Conservation (phyloP, 2,329 filamentous ascomycete species). For the Microcyclospora tardicrescens region DNA sequence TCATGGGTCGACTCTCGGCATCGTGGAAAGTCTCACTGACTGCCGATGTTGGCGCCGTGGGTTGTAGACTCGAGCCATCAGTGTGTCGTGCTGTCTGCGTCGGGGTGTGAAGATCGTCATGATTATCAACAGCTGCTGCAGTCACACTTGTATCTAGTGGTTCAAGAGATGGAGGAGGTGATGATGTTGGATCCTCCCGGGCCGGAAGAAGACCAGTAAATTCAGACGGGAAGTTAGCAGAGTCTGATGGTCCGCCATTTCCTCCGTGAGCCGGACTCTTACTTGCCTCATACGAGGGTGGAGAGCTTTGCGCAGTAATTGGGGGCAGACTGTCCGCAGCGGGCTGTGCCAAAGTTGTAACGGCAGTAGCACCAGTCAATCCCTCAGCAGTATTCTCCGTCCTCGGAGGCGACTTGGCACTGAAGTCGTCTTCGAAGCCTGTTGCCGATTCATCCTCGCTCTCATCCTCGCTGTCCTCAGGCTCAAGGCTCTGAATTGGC, state of each 20-base stretch:
- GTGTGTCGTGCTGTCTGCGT: no score
- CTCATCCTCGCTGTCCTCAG: slow-evolving; percentile 75
- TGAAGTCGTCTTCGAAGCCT: slow-evolving; percentile 90
- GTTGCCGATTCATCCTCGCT: slow-evolving; percentile 47
- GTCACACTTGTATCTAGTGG: background rate
- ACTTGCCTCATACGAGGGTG: slow-evolving; percentile 42
- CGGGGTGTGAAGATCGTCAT: no score
- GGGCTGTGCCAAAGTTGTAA: background rate
- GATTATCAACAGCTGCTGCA: no score
- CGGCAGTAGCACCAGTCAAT: slow-evolving; percentile 1
- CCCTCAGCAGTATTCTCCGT: background rate
- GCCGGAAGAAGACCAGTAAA: slow-evolving; percentile 44
- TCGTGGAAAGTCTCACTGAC: slow-evolving; percentile 20
- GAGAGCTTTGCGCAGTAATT: slow-evolving; percentile 44
- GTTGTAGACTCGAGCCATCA: background rate
- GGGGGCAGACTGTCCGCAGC: slow-evolving; percentile 33
- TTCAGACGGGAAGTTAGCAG: slow-evolving; percentile 37
- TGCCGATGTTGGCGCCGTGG: slow-evolving; percentile 18
- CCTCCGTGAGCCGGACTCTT: slow-evolving; percentile 22
- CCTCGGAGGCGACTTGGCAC: slow-evolving; percentile 42
- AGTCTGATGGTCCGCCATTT: slow-evolving; percentile 14
- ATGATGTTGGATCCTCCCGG: slow-evolving; percentile 38
- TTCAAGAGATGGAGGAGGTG: slow-evolving; percentile 2
- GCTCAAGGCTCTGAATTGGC: slow-evolving; percentile 75
- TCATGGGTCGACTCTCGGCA: slow-evolving; percentile 17